A percentile compares a stretch with the other conserved stretches of the same genome.
Conservation (phyloP, 1,139 yeast species). For the Groenewaldozyma sp. region DNA sequence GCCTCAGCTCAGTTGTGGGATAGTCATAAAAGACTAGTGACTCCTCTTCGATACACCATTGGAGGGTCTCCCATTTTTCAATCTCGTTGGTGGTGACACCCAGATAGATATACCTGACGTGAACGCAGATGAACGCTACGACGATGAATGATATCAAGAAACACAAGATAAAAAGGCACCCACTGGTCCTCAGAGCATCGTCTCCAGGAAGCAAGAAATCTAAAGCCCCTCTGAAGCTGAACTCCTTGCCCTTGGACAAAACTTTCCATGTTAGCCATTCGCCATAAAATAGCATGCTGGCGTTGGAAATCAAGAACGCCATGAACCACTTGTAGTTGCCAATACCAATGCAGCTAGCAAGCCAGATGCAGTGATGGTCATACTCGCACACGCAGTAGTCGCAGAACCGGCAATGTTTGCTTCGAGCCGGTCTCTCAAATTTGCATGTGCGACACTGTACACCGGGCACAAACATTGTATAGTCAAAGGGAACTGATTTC, state of each 20-base stretch:
- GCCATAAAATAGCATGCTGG: slow-evolving; percentile 55
- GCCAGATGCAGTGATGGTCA: slow-evolving; percentile 96
- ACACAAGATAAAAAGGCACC: slow-evolving; percentile 47
- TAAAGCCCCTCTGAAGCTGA: neutral
- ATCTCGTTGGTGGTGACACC: slow-evolving; percentile 93
- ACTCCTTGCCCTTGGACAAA: neutral
- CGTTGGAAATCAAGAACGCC: slow-evolving; percentile 47
- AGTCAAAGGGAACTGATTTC: slow-evolving; percentile 39
- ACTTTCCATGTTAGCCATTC: neutral
- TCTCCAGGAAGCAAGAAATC: slow-evolving; percentile 2
- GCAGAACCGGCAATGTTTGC: slow-evolving; percentile 81
- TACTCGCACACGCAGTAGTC: slow-evolving; percentile 53
- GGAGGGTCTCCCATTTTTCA: slow-evolving; percentile 72
- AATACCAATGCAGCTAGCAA: slow-evolving; percentile 82
- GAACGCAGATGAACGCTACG: slow-evolving; percentile 50
- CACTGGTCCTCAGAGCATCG: slow-evolving; percentile 30
- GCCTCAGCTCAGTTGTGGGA: slow-evolving; percentile 9
- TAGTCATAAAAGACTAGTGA: slow-evolving; percentile 31
- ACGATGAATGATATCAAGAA: slow-evolving; percentile 45
- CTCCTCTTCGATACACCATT: slow-evolving; percentile 46
- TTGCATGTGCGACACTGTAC: slow-evolving; percentile 51
- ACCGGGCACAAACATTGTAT: slow-evolving; percentile 46
- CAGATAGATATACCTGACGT: slow-evolving; percentile 50
- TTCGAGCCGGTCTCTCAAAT: slow-evolving; percentile 69
- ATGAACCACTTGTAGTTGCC: slow-evolving; percentile 68